Evolutionary conservation across 306 rosid species (phyloP).

Genomic region (Inga oerstediana): DNA sequence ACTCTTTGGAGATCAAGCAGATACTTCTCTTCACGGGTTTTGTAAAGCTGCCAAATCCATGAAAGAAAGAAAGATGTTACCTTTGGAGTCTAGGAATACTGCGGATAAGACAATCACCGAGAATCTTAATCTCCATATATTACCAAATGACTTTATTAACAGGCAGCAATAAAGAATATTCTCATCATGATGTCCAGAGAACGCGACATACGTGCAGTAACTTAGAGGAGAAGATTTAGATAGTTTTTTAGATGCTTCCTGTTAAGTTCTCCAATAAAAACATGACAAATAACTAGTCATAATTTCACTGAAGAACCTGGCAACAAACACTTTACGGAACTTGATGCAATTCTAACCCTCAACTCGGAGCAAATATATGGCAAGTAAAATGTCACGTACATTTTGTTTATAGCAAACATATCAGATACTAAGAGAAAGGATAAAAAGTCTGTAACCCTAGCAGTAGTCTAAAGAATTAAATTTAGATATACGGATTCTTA

Average conservation of each 20-base stretch:
- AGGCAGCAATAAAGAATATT: conserved; percentile 4
- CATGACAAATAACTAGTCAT: not conserved
- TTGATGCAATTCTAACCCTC: not conserved
- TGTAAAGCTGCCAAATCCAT: conserved; percentile 67
- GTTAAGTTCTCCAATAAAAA: not conserved
- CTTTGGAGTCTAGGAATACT: not conserved
- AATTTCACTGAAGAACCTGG: not conserved
- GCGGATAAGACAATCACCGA: not conserved
- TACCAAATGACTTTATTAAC: not conserved
- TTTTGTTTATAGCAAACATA: not conserved
- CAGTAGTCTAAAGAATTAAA: not conserved
- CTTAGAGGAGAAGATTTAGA: not conserved
- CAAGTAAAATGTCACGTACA: not conserved
- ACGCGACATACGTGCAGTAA: not conserved
- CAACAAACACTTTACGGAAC: not conserved
- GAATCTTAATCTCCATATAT: not conserved
- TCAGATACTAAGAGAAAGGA: not conserved
- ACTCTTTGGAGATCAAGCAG: conserved; percentile 93
- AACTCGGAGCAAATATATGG: not conserved
- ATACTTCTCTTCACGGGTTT: conserved; percentile 87
- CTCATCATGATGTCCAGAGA: not conserved
- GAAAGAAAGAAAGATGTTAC: conserved; percentile 20
- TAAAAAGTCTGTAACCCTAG: not conserved
- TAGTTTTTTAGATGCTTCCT: not conserved
- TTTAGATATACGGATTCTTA: not conserved